Evolutionary conservation across 2,329 filamentous ascomycete genomes (phyloP).

Genomic region (Talaromyces islandicus): DNA sequence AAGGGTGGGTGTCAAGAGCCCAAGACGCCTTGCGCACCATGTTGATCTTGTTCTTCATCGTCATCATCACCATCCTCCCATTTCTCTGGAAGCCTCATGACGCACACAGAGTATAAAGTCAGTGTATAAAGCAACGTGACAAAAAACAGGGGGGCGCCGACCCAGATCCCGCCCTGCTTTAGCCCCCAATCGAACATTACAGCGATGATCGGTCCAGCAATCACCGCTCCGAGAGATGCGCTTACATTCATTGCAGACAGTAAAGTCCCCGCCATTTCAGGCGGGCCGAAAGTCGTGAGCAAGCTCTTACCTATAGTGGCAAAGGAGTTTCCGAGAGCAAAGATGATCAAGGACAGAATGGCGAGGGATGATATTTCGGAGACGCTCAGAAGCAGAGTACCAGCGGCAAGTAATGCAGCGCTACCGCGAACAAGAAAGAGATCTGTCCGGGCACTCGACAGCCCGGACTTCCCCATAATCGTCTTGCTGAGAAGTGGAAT

Average conservation of each 20-base stretch:
- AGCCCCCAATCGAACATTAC: conserved; percentile 5
- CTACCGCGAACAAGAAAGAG: conserved; percentile 4
- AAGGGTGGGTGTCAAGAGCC: background rate
- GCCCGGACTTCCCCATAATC: background rate
- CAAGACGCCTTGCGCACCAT: background rate
- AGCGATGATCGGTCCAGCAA: conserved; percentile 5
- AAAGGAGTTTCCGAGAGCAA: conserved; percentile 6
- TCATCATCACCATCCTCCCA: background rate
- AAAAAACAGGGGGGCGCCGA: conserved; percentile 3
- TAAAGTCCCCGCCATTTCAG: conserved; percentile 4
- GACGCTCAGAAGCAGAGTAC: conserved; percentile 6
- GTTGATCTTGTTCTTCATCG: background rate
- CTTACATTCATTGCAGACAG: conserved; percentile 9
- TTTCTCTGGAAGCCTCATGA: conserved; percentile 4
- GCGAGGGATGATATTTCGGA: conserved; percentile 5
- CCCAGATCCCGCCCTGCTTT: conserved; percentile 3
- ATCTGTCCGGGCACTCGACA: conserved; percentile 3
- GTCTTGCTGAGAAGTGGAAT: conserved; percentile 5
- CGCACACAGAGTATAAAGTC: conserved; percentile 6
- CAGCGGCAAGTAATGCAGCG: conserved; percentile 4
- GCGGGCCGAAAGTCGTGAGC: conserved; percentile 5
- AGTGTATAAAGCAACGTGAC: conserved; percentile 6
- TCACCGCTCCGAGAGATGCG: conserved; percentile 6
- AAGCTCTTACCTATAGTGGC: conserved; percentile 6
- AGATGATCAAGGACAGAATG: conserved; percentile 6